These are phyloP conservation scores for Primulina tabacum DNA, from an alignment of 257 asterid genomes.

Conservation along the genomic window DNA sequence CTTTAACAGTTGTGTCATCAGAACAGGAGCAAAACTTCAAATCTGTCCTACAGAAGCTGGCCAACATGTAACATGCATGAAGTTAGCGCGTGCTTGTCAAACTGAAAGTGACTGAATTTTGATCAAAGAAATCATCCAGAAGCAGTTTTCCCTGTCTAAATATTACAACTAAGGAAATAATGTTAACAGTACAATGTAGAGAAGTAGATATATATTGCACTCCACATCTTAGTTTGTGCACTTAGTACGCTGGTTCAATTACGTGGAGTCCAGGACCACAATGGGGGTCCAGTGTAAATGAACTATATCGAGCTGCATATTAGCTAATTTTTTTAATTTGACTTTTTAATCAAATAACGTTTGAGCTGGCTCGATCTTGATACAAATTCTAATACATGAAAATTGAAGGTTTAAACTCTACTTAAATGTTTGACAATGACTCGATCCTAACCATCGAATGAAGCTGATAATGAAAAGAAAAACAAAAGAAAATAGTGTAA, in stretches of 20 bases:
- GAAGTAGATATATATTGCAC: background rate
- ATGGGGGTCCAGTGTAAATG: background rate
- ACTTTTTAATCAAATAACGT: background rate
- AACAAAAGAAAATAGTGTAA: too few relatives aligned
- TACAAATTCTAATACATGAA: too few relatives aligned
- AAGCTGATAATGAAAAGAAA: too few relatives aligned
- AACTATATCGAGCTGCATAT: background rate
- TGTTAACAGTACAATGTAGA: too few relatives aligned
- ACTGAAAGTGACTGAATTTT: constrained; percentile 17
- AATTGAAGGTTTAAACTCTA: too few relatives aligned
- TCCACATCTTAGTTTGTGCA: background rate
- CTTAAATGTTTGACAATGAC: too few relatives aligned
- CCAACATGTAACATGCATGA: constrained; percentile 18
- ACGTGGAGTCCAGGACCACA: background rate
- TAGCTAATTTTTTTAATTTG: background rate
- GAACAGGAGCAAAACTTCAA: constrained; percentile 98
- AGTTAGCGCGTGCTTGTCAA: constrained; percentile 25
- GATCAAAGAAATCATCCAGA: constrained; percentile 10
- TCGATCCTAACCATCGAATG: too few relatives aligned
- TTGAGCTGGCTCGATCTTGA: background rate
- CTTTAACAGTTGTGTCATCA: constrained; percentile 95
- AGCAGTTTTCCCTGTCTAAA: background rate
- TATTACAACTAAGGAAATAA: constrained; percentile 1
- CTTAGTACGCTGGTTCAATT: background rate
- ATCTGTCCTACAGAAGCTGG: constrained; percentile 98